Evolutionary conservation across 2,329 filamentous ascomycete species (phyloP).

Genomic region (Apiospora aurea): DNA sequence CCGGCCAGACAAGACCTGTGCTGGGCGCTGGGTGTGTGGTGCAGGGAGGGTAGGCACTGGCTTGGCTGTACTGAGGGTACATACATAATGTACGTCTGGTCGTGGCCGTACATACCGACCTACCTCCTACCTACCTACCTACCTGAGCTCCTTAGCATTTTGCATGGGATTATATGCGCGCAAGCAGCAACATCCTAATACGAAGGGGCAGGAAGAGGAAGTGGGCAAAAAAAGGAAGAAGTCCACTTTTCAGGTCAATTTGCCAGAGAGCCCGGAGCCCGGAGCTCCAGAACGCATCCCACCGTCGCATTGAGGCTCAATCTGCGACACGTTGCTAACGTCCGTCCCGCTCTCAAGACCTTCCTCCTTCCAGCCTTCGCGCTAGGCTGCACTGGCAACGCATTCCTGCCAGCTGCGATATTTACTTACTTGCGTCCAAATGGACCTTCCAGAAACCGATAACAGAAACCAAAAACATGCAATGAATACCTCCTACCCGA

Average conservation of each 20-base stretch:
- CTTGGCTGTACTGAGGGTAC: too few relatives aligned
- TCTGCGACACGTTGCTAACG: conserved; percentile 23
- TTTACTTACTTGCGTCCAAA: too few relatives aligned
- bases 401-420: not conserved
- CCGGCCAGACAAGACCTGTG: not conserved
- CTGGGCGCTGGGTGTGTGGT: not conserved
- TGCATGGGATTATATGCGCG: not conserved
- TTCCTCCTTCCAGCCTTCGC: not conserved
- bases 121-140: too few relatives aligned
- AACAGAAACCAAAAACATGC: not conserved
- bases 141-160: not conserved
- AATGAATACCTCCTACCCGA: too few relatives aligned
- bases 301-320: conserved; percentile 24
- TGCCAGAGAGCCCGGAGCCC: conserved; percentile 8
- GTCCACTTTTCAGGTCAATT: conserved; percentile 15
- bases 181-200: not conserved
- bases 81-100: not conserved
- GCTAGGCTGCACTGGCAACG: conserved; percentile 3
- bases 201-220: not conserved
- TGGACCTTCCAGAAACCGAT: too few relatives aligned
- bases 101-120: not conserved
- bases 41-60: not conserved
- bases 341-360: conserved; percentile 15
- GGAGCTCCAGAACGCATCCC: not conserved
- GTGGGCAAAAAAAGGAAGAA: not conserved